phyloP scores from a whole-genome alignment of 2,329 filamentous ascomycete genomes.

The Ceratocystis colombiana region DNA sequence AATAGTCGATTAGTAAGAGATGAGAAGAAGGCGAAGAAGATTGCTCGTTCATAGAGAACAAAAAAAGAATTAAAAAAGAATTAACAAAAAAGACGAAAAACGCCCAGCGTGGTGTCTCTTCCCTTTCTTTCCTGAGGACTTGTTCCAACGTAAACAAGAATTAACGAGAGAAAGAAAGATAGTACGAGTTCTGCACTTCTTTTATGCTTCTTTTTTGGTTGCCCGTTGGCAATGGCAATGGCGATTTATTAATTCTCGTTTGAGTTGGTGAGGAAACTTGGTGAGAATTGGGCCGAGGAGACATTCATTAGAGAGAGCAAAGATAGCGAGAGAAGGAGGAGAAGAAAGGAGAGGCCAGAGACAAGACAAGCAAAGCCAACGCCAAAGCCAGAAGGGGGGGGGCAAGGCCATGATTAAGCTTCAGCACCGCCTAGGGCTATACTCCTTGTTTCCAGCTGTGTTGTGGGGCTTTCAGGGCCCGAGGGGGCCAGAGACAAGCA shows the following conservation, averaged over 20 bases:
- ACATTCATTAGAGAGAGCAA: background rate
- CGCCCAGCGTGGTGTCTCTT: conserved; percentile 16
- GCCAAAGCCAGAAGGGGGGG: background rate
- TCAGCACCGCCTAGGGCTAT: too few species aligned
- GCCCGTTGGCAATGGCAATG: conserved; percentile 1
- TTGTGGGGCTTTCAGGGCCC: too few species aligned
- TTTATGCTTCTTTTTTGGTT: background rate
- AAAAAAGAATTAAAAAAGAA: conserved; percentile 16
- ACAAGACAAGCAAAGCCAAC: background rate
- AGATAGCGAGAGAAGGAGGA: background rate
- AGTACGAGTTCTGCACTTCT: background rate
- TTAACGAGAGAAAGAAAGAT: background rate
- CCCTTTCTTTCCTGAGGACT: background rate
- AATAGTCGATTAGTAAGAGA: background rate
- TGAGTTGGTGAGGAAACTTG: background rate
- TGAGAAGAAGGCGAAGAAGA: background rate
- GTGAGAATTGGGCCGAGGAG: background rate
- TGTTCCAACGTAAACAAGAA: background rate
- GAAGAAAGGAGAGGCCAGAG: conserved; percentile 8
- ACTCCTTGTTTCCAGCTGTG: too few species aligned
- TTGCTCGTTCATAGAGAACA: background rate
- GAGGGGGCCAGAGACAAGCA: too few species aligned
- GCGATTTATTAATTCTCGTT: background rate
- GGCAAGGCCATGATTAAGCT: background rate
- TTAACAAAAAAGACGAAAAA: conserved; percentile 5